Base-by-base conservation (phyloP, 106 monocot genomes). In the Allium fistulosum region DNA sequence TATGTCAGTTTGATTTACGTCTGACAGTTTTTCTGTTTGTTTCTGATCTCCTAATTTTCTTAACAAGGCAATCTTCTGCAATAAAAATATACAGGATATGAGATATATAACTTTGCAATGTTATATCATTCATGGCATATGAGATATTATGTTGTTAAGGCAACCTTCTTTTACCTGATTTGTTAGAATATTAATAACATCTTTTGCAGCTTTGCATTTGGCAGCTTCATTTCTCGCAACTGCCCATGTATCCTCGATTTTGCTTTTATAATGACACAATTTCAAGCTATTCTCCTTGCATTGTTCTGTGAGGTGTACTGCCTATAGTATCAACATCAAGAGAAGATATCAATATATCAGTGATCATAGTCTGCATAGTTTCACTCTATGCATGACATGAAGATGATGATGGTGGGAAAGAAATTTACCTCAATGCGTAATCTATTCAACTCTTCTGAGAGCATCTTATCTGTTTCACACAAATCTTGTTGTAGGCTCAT, bases 201-300 rank as follows among this genome's bases (percentile, higher is more conserved):
- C 82, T 77, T 84, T 90, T 59, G 90, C 84, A 56, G 87, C 90
- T 77, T 90, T 94, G 80, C 82, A 94, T 17, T 87, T 94, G 51
- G 81, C 81, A 76, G 94, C 82, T 79, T 94, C 94, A 75, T 87
- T 76, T 46, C 77, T 90, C 67, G 90, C 84, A 57, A 87, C 13
- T 37, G 78, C 72, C 84, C 84, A 90, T 17, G 82, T 87, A 46
- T 94, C 94, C 50, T 94, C 78, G 58, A 90, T 77, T 85, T 77
- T 80, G 52, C 69, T 70, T 69, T 87, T 94, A 66, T 80, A 87
- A 5, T 80, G 68, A 26, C 80, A 78, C 26, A 94, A 68, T 66
- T 82, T 84, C 71, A 58, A 69, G 69, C 72, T 76, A 75, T 76
- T 94, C 67, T 59, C 62, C 50, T 77, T 70, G 57, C 87, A 94